Evolutionary conservation across 495 filamentous ascomycete species (phyloP).

Genomic region (Aspergillus funiculosus): DNA sequence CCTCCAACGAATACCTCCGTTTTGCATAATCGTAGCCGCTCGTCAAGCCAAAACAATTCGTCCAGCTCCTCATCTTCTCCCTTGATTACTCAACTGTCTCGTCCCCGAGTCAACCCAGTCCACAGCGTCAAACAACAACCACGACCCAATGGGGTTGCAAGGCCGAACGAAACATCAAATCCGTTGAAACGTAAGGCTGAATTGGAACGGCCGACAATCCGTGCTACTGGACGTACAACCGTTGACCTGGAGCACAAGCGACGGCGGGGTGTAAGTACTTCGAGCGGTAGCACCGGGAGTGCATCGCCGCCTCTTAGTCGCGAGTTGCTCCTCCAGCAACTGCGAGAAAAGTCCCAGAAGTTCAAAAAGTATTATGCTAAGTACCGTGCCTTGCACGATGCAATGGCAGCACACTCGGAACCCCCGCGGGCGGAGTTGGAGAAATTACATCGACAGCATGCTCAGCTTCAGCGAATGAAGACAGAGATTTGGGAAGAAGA

Average conservation of each 20-base stretch:
- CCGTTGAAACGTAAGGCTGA: conserved; percentile 47
- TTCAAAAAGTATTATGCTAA: conserved; percentile 60
- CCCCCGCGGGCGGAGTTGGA: conserved; percentile 53
- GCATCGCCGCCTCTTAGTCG: conserved; percentile 42
- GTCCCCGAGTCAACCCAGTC: conserved; percentile 18
- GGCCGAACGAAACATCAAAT: conserved; percentile 25
- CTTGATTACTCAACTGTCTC: conserved; percentile 37
- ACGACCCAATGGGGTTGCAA: conserved; percentile 27
- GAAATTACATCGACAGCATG: conserved; percentile 55
- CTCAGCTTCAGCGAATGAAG: conserved; percentile 57
- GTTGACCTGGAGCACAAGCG: conserved; percentile 42
- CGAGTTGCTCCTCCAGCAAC: conserved; percentile 33
- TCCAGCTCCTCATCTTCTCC: conserved; percentile 41
- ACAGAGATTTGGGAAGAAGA: conserved; percentile 55
- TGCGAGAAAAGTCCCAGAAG: conserved; percentile 50
- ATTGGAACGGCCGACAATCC: conserved; percentile 26
- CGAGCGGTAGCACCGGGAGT: conserved; percentile 46
- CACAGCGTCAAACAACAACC: conserved; percentile 17
- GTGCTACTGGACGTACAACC: conserved; percentile 24
- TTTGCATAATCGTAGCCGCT: conserved; percentile 40
- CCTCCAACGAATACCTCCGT: conserved; percentile 71
- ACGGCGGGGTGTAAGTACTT: conserved; percentile 39
- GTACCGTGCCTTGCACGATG: conserved; percentile 57
- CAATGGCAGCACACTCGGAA: conserved; percentile 46
- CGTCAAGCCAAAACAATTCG: conserved; percentile 40